Evolutionary conservation across 2,329 filamentous ascomycete species (phyloP).

Genomic region (Stemphylium beticola): DNA sequence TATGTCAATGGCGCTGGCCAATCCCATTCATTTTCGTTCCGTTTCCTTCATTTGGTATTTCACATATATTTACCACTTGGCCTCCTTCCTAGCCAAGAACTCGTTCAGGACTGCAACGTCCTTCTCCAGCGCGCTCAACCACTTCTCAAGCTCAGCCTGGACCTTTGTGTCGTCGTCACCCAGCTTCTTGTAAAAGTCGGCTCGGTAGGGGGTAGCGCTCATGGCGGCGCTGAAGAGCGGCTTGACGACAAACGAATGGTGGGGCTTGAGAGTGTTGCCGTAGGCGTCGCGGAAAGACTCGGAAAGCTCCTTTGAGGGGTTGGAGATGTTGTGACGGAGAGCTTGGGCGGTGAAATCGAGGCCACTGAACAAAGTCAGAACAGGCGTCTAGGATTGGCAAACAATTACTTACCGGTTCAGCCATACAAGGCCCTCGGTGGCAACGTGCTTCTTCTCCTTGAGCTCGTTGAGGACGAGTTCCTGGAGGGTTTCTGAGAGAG

Average conservation of each 20-base stretch:
- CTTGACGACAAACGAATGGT: constrained; percentile 90
- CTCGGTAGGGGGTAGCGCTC: constrained; percentile 89
- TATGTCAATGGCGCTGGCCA: neutral
- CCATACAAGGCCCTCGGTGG: constrained; percentile 91
- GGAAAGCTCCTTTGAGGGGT: constrained; percentile 75
- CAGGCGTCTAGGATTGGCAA: constrained; percentile 24
- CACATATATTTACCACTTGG: constrained; percentile 35
- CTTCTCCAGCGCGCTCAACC: constrained; percentile 79
- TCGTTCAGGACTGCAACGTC: constrained; percentile 76
- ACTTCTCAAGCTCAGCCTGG: constrained; percentile 67
- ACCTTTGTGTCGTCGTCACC: constrained; percentile 71
- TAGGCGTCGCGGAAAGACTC: constrained; percentile 89
- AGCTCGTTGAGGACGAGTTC: constrained; percentile 85
- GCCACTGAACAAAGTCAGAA: constrained; percentile 62
- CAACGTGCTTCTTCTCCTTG: constrained; percentile 85
- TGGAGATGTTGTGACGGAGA: constrained; percentile 76
- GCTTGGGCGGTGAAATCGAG: constrained; percentile 92
- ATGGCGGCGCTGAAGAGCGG: constrained; percentile 93
- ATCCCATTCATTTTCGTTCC: neutral
- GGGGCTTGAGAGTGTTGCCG: constrained; percentile 82
- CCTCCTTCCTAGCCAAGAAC: constrained; percentile 53
- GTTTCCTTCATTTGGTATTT: neutral
- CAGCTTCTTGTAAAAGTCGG: constrained; percentile 90
- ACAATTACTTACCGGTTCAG: constrained; percentile 70
- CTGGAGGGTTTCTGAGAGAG: constrained; percentile 83